Percentiles rank a stretch among this genome's conserved stretches.
phyloP scores from a whole-genome alignment of 768 basidiomycete genomes.

The Coprinopsis cinerea region DNA sequence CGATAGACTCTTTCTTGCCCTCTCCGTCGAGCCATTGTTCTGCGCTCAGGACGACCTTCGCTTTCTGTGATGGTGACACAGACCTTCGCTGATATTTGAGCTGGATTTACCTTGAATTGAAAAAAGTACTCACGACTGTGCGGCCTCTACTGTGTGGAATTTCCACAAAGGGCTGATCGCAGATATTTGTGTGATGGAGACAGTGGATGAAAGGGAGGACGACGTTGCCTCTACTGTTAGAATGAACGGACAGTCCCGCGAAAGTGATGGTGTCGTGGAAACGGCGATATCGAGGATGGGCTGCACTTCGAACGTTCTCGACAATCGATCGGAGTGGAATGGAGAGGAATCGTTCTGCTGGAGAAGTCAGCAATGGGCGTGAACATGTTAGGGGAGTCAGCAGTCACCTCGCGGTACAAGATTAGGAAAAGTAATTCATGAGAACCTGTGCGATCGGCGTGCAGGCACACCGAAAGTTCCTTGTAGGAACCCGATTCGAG shows the following conservation, averaged over 20 bases:
- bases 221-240: slow-evolving; percentile 56
- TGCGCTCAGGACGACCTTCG: slow-evolving; percentile 7
- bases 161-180: slow-evolving; percentile 69
- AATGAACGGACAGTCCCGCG: slow-evolving; percentile 42
- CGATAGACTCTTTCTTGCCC: slow-evolving; percentile 12
- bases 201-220: slow-evolving; percentile 28
- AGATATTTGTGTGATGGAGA: slow-evolving; percentile 53
- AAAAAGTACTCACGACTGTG: not conserved
- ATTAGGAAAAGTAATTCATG: slow-evolving; percentile 12
- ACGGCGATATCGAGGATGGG: slow-evolving; percentile 52
- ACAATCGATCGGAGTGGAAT: slow-evolving; percentile 56
- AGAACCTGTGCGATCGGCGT: slow-evolving; percentile 8
- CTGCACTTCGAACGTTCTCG: slow-evolving; percentile 52
- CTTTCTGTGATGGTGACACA: slow-evolving; percentile 11
- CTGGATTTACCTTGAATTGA: not conserved
- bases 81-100: slow-evolving; percentile 9
- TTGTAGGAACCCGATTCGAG: slow-evolving; percentile 9
- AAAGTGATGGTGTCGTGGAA: slow-evolving; percentile 44
- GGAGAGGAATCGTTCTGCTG: slow-evolving; percentile 38
- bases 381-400: slow-evolving; percentile 19
- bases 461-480: slow-evolving; percentile 9
- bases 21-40: slow-evolving; percentile 14
- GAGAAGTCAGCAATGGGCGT: slow-evolving; percentile 1
- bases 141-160: slow-evolving; percentile 21
- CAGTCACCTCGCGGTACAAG: slow-evolving; percentile 53